Evolutionary conservation across 768 basidiomycete species (phyloP).

Genomic region (Boletus rubropictus): DNA sequence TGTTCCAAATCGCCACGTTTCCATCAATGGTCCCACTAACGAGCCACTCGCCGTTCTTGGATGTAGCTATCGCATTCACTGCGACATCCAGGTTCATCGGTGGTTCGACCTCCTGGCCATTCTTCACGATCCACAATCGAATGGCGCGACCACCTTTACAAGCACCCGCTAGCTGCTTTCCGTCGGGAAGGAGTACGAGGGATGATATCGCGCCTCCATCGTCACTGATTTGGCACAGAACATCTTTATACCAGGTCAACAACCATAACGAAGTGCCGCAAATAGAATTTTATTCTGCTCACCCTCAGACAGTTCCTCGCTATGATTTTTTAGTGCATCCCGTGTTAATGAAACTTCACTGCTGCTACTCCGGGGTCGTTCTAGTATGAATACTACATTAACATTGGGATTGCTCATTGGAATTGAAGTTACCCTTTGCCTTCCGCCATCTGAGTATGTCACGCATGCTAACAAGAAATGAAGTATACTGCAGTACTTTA

Average conservation of each 20-base stretch:
- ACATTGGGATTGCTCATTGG: too few relatives aligned
- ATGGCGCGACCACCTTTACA: neutral
- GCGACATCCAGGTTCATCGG: neutral
- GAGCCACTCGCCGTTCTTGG: conserved; percentile 8
- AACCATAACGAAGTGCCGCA: neutral
- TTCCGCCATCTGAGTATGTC: too few relatives aligned
- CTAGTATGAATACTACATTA: too few relatives aligned
- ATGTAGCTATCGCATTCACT: neutral
- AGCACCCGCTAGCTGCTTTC: neutral
- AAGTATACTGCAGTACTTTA: too few relatives aligned
- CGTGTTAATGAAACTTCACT: too few relatives aligned
- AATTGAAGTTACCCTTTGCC: too few relatives aligned
- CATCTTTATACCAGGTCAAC: neutral
- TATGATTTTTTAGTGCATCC: too few relatives aligned
- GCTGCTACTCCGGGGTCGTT: too few relatives aligned
- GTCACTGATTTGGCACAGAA: neutral
- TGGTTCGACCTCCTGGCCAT: neutral
- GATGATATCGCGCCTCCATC: neutral
- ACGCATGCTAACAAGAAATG: too few relatives aligned
- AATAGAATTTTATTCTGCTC: neutral
- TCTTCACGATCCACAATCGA: neutral
- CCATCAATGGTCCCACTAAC: conserved; percentile 6
- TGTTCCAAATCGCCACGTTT: conserved; percentile 8
- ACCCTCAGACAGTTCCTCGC: neutral
- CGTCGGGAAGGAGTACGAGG: neutral